Base-by-base conservation (phyloP, 2,329 filamentous ascomycete genomes). In the Sclerotiophoma versabilis region DNA sequence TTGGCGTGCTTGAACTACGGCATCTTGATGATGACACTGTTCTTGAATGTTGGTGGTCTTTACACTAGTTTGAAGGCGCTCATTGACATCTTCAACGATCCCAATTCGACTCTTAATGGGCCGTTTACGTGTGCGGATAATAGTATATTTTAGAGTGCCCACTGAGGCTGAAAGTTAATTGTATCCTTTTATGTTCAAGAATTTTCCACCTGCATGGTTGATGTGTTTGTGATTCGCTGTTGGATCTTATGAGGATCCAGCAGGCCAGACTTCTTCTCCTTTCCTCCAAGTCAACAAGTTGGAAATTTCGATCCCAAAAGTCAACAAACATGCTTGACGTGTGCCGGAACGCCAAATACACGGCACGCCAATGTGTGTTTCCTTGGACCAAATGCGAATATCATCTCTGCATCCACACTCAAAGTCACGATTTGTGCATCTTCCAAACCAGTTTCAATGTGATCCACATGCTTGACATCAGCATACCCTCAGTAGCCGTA, bases 1-100 rank as follows among this genome's bases (percentile, higher is more conserved):
- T 64, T 83, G 29, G 78, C 78, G 3, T 59, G 75, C 5, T n/a
- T 81, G 30, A 83, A 83, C 58, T 68, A 73, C 0, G 30, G 73
- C 1, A 76, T 80, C 32, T 71, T 83, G 25, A 10, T 54, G 6
- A 60, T 70, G 62, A 70, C 67, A 2, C 15, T 70, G 9, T 68
- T 68, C n/a, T 37, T 68, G 11, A 68, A 65, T 36, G 57, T 61
- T 8, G 66, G 66, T 26, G 67, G 67, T 4, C 22, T 69, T 12
- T 70, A 70, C 45, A 66, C 67, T 8, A 63, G 59, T 19, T 33
- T 70, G n/a, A 66, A 62, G 43, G 67, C 67, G 12, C 56, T 70
- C 1, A 60, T 69, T 36, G 67, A 70, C 34, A 64, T 66, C 20
- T 70, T 68, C 49, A 65, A 65, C 26, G 64, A 69, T 44, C 64